A percentile compares a stretch with the other conserved stretches of the same genome.
phyloP scores from a whole-genome alignment of 1,284 basidiomycete genomes.

The Ceratobasidium sp. region DNA sequence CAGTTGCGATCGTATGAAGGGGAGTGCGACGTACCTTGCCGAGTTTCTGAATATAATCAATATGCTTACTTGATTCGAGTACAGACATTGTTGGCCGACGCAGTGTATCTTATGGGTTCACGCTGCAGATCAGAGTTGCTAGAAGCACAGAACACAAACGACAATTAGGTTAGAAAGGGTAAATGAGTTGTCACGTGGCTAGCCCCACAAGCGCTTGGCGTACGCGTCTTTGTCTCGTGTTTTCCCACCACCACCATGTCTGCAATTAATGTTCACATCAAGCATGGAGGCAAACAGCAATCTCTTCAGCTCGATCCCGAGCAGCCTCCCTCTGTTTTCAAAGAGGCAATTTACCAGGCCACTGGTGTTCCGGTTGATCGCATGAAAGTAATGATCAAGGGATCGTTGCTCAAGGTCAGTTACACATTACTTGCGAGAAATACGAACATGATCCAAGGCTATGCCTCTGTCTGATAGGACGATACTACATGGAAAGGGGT shows the following conservation, averaged over 20 bases:
- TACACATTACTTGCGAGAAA: background rate
- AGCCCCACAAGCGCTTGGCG: conserved; percentile 14
- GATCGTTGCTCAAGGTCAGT: conserved; percentile 85
- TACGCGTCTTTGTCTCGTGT: conserved; percentile 21
- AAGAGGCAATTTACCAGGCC: conserved; percentile 79
- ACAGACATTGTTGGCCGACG: background rate
- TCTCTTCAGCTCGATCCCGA: conserved; percentile 71
- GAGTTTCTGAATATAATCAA: conserved; percentile 78
- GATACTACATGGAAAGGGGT: conserved; percentile 87
- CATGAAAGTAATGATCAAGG: conserved; percentile 98
- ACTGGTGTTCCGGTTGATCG: conserved; percentile 91
- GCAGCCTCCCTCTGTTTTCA: conserved; percentile 78
- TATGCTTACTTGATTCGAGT: conserved; percentile 57
- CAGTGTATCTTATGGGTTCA: background rate
- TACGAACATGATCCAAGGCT: background rate
- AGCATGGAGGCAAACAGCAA: conserved; percentile 87
- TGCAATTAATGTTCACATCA: conserved; percentile 72
- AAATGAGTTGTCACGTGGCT: background rate
- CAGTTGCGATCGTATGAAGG: background rate
- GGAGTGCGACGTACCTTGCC: conserved; percentile 62
- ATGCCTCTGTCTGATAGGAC: conserved; percentile 63
- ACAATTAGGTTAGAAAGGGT: background rate
- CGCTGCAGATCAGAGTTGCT: background rate
- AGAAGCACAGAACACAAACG: background rate
- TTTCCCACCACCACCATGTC: conserved; percentile 37